These are phyloP conservation scores for Royoungia palumana DNA, from an alignment of 768 basidiomycete species.

Conservation along the genomic window DNA sequence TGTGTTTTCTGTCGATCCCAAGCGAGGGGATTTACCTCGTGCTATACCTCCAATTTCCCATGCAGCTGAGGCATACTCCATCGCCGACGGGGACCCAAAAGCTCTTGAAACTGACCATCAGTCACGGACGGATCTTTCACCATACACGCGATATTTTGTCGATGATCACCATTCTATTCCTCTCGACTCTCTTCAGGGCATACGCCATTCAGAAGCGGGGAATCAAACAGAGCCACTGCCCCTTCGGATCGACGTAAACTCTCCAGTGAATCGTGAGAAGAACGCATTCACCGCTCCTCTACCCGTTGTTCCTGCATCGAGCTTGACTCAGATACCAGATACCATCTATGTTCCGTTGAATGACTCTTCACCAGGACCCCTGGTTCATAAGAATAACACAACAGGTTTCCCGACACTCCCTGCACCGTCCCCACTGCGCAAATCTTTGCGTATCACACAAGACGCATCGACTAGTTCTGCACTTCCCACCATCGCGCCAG, in stretches of 20 bases:
- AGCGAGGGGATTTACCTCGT: not conserved
- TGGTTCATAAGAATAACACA: constrained; percentile 39
- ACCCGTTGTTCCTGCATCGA: constrained; percentile 14
- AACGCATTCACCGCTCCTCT: constrained; percentile 25
- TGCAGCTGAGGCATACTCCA: not conserved
- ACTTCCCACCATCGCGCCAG: constrained; percentile 36
- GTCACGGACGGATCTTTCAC: constrained; percentile 10
- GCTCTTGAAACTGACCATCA: not conserved
- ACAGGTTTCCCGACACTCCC: constrained; percentile 61
- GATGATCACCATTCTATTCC: constrained; percentile 39
- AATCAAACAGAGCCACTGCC: constrained; percentile 23
- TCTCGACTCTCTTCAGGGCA: constrained; percentile 34
- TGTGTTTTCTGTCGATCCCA: constrained; percentile 1
- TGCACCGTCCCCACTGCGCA: constrained; percentile 64
- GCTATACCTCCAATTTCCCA: not conserved
- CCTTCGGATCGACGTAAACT: not conserved
- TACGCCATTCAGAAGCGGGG: constrained; percentile 1
- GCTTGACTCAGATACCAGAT: constrained; percentile 4
- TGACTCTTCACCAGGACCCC: constrained; percentile 26
- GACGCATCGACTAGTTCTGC: constrained; percentile 40
- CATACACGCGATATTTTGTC: constrained; percentile 18
- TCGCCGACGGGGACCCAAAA: not conserved
- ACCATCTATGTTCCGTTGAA: constrained; percentile 36
- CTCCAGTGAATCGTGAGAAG: constrained; percentile 7
- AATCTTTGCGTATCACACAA: constrained; percentile 53